Conservation (phyloP, 164 flowering plant species). For the Santalum album region DNA sequence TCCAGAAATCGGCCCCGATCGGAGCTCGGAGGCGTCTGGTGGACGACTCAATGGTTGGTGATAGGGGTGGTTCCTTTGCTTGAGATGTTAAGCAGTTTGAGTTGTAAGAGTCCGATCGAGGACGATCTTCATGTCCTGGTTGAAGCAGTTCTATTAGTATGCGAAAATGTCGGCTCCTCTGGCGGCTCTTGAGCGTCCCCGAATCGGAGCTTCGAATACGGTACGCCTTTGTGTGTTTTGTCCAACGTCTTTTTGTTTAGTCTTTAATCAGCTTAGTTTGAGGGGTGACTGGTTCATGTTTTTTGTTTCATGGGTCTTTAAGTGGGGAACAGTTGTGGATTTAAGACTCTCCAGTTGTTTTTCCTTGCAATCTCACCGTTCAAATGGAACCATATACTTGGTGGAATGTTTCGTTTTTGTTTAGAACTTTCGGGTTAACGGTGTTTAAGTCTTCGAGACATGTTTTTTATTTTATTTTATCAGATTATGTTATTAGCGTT, state of each 20-base stretch:
- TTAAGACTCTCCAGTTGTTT: too few relatives aligned
- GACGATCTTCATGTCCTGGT: slow-evolving; percentile 7
- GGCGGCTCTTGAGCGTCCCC: slow-evolving; percentile 74
- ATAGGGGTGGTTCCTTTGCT: slow-evolving; percentile 2
- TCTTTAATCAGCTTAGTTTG: neutral
- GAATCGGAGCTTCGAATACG: slow-evolving; percentile 59
- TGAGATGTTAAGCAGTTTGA: slow-evolving; percentile 18
- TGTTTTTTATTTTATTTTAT: too few relatives aligned
- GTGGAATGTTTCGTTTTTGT: too few relatives aligned
- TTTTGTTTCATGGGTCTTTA: too few relatives aligned
- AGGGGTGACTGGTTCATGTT: neutral
- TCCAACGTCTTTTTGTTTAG: neutral
- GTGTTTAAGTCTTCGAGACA: too few relatives aligned
- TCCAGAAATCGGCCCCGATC: neutral
- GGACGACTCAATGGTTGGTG: slow-evolving; percentile 6
- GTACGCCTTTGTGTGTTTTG: slow-evolving; percentile 22
- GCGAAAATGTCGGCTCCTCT: slow-evolving; percentile 63
- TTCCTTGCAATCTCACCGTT: too few relatives aligned
- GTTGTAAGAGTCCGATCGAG: slow-evolving; percentile 1
- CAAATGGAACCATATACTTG: too few relatives aligned
- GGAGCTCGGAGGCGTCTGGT: neutral
- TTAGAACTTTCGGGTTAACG: too few relatives aligned
- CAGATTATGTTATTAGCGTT: too few relatives aligned
- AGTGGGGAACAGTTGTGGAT: too few relatives aligned
- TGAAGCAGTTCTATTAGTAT: slow-evolving; percentile 10